Conservation (phyloP, 371 early-diverging fungal genomes). For the Mucor plumbeus region DNA sequence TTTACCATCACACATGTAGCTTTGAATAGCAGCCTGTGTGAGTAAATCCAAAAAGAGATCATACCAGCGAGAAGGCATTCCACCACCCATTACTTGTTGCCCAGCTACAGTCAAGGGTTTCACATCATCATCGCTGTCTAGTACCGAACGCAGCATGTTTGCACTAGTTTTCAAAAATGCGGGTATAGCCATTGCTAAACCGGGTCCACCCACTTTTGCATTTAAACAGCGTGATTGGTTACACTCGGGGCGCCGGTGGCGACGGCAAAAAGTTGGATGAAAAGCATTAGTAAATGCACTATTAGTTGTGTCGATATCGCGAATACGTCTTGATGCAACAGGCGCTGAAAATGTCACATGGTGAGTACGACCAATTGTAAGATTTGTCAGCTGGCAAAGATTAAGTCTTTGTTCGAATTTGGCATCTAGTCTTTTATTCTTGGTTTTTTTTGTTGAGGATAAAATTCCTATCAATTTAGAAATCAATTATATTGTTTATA, state of each 20-base stretch:
- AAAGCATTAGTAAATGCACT: conserved; percentile 6
- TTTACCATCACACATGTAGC: conserved; percentile 62
- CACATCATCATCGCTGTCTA: conserved; percentile 36
- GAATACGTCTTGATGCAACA: conserved; percentile 33
- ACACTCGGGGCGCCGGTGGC: conserved; percentile 14
- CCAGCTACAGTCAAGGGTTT: conserved; percentile 48
- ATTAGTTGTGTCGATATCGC: background rate
- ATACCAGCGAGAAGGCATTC: conserved; percentile 65
- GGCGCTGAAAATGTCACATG: conserved; percentile 51
- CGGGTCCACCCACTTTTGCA: conserved; percentile 19
- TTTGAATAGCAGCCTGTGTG: conserved; percentile 66
- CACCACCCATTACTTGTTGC: conserved; percentile 57
- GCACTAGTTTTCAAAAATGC: conserved; percentile 64
- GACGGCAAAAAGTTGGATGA: conserved; percentile 13
- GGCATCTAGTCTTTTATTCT: conserved; percentile 44
- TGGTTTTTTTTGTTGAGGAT: conserved; percentile 50
- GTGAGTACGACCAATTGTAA: conserved; percentile 61
- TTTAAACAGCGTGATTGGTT: conserved; percentile 9
- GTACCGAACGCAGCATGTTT: conserved; percentile 48
- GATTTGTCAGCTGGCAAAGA: conserved; percentile 63
- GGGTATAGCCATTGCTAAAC: conserved; percentile 61
- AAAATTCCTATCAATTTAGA: conserved; percentile 33
- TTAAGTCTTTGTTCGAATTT: conserved; percentile 64
- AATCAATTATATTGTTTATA: background rate
- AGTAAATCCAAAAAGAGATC: conserved; percentile 61